A percentile compares a stretch with the other conserved stretches of the same genome.
Evolutionary conservation across 1,284 basidiomycete genomes (phyloP).

Genomic region (Cryptococcus maquisensis): DNA sequence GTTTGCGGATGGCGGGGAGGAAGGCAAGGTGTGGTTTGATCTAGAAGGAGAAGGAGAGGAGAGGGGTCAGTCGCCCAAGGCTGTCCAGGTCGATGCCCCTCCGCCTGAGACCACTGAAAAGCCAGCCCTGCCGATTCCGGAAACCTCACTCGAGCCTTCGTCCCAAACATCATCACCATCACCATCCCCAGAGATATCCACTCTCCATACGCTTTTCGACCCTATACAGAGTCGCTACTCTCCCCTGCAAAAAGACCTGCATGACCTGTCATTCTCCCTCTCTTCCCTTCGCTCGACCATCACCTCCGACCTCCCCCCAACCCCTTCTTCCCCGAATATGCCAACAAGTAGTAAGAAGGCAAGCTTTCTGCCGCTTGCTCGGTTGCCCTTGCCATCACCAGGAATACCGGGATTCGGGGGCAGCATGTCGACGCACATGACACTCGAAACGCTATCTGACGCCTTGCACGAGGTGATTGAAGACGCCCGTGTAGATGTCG

Average conservation of each 20-base stretch:
- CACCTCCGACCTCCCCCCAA: constrained; percentile 9
- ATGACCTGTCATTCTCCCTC: constrained; percentile 41
- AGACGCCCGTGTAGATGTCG: constrained; percentile 77
- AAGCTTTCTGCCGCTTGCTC: constrained; percentile 16
- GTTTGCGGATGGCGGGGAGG: constrained; percentile 1
- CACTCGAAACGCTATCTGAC: constrained; percentile 59
- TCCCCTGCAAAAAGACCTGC: constrained; percentile 39
- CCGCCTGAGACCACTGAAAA: background rate
- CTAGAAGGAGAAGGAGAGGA: constrained; percentile 5
- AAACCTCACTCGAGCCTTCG: background rate
- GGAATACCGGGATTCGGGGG: no score
- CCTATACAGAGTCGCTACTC: constrained; percentile 29
- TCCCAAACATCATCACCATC: constrained; percentile 6
- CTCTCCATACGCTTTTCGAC: constrained; percentile 28
- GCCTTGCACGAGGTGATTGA: constrained; percentile 74
- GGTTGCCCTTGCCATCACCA: constrained; percentile 5
- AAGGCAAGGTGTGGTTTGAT: constrained; percentile 13
- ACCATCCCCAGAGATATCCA: constrained; percentile 13
- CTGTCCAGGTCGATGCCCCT: background rate
- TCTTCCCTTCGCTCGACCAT: constrained; percentile 24
- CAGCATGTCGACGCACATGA: constrained; percentile 24
- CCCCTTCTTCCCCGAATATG: constrained; percentile 5
- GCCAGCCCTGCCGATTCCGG: background rate
- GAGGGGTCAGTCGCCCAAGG: background rate
- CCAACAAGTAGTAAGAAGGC: constrained; percentile 3